phyloP scores from a whole-genome alignment of 345 rosid species.

The Trapa bicornis region DNA sequence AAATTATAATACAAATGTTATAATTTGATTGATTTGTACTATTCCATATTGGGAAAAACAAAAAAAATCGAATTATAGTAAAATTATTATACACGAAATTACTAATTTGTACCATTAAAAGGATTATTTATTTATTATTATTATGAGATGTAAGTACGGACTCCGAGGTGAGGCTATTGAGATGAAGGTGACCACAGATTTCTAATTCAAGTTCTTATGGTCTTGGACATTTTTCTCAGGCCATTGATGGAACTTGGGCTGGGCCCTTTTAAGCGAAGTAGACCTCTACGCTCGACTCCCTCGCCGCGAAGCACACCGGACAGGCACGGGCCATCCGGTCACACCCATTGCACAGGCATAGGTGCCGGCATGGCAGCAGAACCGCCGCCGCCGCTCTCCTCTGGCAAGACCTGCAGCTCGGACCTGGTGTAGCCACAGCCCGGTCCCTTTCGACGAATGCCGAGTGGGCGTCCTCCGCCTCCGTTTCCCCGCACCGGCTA shows the following conservation, averaged over 20 bases:
- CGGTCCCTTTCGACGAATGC: slow-evolving; percentile 72
- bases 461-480: slow-evolving; percentile 81
- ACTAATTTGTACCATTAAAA: no score
- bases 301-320: slow-evolving; percentile 58
- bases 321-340: slow-evolving; percentile 51
- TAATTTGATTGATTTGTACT: no score
- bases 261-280: slow-evolving; percentile 23
- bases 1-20: no score
- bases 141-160: no score
- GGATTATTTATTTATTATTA: no score
- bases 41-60: no score
- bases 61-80: no score
- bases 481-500: slow-evolving; percentile 9
- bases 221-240: background rate
- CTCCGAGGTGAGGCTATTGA: no score
- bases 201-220: background rate
- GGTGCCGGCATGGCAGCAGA: slow-evolving; percentile 86
- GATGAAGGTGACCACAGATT: no score
- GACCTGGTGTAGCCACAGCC: slow-evolving; percentile 20
- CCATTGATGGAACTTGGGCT: slow-evolving; percentile 5
- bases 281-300: slow-evolving; percentile 69
- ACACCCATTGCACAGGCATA: slow-evolving; percentile 59
- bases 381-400: slow-evolving; percentile 54
- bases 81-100: no score
- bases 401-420: slow-evolving; percentile 49